These are phyloP conservation scores for Stereum hirsutum DNA, from an alignment of 1,284 basidiomycete species.

Conservation along the genomic window DNA sequence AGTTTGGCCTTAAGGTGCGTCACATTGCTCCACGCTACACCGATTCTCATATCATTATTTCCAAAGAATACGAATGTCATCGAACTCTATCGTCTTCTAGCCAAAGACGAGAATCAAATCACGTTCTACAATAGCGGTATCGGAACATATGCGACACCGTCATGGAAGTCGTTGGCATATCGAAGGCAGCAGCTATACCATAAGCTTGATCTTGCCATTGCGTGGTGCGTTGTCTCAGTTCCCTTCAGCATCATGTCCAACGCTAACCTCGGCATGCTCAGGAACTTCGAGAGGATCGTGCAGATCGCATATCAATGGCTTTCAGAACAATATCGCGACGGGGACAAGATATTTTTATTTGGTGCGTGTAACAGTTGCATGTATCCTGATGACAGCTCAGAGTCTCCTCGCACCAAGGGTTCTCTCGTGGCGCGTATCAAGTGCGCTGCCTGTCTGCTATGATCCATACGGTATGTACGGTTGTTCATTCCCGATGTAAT, in stretches of 20 bases:
- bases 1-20: constrained; percentile 21
- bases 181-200: constrained; percentile 13
- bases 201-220: constrained; percentile 20
- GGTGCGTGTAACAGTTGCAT: constrained; percentile 15
- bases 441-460: constrained; percentile 26
- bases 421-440: constrained; percentile 31
- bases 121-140: constrained; percentile 33
- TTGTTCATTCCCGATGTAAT: too few species aligned
- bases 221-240: constrained; percentile 14
- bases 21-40: background rate
- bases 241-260: background rate
- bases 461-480: constrained; percentile 20
- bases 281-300: constrained; percentile 25
- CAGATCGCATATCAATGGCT: constrained; percentile 30
- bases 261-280: constrained; percentile 7
- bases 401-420: constrained; percentile 17
- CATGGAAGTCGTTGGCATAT: constrained; percentile 8
- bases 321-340: constrained; percentile 22
- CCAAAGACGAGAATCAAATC: constrained; percentile 16
- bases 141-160: constrained; percentile 26
- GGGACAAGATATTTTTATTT: constrained; percentile 27
- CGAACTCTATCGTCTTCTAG: constrained; percentile 14
- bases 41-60: background rate
- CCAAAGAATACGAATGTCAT: constrained; percentile 18
- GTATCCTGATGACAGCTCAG: background rate